Percentiles rank a stretch among this genome's conserved stretches.
Conservation (phyloP, 2,329 filamentous ascomycete species). For the Beauveria sp. region DNA sequence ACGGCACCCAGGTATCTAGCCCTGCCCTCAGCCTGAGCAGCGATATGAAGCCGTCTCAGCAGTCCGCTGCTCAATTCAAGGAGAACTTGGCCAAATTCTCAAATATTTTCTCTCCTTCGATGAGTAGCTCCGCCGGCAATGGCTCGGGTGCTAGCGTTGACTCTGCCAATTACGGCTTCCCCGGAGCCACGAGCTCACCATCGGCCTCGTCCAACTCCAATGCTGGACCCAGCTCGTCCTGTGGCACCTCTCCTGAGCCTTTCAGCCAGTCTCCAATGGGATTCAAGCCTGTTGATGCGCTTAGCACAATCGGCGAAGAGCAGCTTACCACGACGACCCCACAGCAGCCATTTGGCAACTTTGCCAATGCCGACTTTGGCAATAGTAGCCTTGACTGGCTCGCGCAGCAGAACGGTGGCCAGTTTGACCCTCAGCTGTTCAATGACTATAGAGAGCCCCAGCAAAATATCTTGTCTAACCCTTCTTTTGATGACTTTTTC, state of each 20-base stretch:
- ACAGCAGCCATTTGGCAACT: conserved; percentile 24
- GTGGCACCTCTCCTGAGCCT: conserved; percentile 72
- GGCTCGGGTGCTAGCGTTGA: conserved; percentile 44
- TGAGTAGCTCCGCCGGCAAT: conserved; percentile 36
- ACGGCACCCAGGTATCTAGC: conserved; percentile 15
- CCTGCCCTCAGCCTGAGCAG: conserved; percentile 23
- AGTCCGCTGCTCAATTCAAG: conserved; percentile 25
- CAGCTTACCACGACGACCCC: conserved; percentile 34
- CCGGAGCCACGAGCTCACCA: conserved; percentile 50
- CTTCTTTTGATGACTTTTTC: conserved; percentile 65
- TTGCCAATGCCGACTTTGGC: conserved; percentile 32
- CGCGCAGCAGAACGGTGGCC: conserved; percentile 70
- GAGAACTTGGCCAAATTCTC: conserved; percentile 48
- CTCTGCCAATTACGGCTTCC: conserved; percentile 38
- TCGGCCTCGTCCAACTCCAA: conserved; percentile 56
- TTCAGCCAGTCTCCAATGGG: conserved; percentile 61
- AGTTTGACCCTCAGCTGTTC: conserved; percentile 88
- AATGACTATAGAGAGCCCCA: conserved; percentile 88
- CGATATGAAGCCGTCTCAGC: conserved; percentile 16
- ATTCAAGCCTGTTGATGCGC: conserved; percentile 55
- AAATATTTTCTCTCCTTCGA: conserved; percentile 52
- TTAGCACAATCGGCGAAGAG: conserved; percentile 61
- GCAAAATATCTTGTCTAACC: conserved; percentile 63
- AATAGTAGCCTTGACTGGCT: conserved; percentile 63
- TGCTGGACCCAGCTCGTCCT: conserved; percentile 54